Base-by-base conservation (phyloP, 2,329 filamentous ascomycete species). In the Fulvia fulva region DNA sequence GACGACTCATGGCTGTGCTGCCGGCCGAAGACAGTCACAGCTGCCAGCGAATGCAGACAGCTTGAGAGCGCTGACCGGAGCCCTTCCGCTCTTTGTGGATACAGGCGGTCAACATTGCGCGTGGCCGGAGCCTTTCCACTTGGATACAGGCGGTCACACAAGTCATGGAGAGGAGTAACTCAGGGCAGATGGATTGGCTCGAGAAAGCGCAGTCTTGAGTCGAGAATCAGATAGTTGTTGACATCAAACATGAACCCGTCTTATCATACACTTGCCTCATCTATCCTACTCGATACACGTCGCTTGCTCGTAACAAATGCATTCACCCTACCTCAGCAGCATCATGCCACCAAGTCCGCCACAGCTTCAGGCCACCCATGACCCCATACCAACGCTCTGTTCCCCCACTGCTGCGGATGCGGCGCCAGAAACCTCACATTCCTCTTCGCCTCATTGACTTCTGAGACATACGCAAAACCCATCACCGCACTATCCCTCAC, bases 391-490 rank as follows among this genome's bases (percentile, higher is more conserved):
- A 97, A 78, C 5, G 93, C 91, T 69, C 87, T 82, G 64, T 88
- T 84, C 0, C 90, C 91, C 59, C 96, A 80, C 58, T 89, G 82
- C 2, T 91, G 91, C 53, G 89, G 89, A 61, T 96, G 86, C 1
- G 94, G 94, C 19, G 90, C 87, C 58, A 99, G 77, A 21, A 97
- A 80, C 69, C 90, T 88, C 30, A 97, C 80, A 72, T 89, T 89
- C 65, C 86, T 86, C 73, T 89, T 89, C 66, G 88, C 87, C 70
- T 90, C 89, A 69, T 99, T 92, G 3, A 97, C 90, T 61, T 96
- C 90, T 0, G 90, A 88, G 16, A 97, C 89, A 69, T 96, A 97
- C 28, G 97, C 83, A 70, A 96, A 99, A 0, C 94, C 94, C 82
- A 95, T 88, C 28, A 97, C 87, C 56, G 87, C 88, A 7, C 91